Evolutionary conservation across 208 protist species (phyloP).

Genomic region (Naegleria gruberi): DNA sequence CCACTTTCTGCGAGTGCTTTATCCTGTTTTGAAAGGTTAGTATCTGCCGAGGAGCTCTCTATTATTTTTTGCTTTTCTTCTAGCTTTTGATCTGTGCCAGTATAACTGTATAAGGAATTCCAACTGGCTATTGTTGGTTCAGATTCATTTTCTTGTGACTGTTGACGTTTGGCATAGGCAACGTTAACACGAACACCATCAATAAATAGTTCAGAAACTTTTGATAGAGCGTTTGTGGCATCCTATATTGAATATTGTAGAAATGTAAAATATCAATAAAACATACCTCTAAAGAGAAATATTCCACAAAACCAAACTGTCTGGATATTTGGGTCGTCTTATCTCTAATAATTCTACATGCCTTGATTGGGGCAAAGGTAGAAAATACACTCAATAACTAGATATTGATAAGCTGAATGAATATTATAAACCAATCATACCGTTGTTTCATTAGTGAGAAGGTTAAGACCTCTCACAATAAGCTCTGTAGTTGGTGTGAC

Average conservation of each 20-base stretch:
- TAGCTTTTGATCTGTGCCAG: background rate
- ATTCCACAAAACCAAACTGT: conserved; percentile 17
- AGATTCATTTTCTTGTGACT: background rate
- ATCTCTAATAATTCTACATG: background rate
- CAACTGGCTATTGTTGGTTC: background rate
- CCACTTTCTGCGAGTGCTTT: background rate
- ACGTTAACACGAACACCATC: background rate
- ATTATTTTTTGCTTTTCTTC: background rate
- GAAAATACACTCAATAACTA: background rate
- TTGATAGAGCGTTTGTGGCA: background rate
- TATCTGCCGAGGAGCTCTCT: background rate
- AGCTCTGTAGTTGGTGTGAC: background rate
- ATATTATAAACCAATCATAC: background rate
- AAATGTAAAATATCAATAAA: too few species aligned
- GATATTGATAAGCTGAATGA: background rate
- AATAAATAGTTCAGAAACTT: background rate
- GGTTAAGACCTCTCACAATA: background rate
- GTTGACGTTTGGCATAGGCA: background rate
- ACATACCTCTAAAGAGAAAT: background rate
- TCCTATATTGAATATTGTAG: background rate
- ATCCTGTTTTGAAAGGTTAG: background rate
- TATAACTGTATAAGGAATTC: background rate
- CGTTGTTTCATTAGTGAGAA: background rate
- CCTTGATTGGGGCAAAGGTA: background rate
- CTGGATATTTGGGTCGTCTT: background rate